Base-by-base conservation (phyloP, 495 filamentous ascomycete genomes). In the Pyrenula aspistea region DNA sequence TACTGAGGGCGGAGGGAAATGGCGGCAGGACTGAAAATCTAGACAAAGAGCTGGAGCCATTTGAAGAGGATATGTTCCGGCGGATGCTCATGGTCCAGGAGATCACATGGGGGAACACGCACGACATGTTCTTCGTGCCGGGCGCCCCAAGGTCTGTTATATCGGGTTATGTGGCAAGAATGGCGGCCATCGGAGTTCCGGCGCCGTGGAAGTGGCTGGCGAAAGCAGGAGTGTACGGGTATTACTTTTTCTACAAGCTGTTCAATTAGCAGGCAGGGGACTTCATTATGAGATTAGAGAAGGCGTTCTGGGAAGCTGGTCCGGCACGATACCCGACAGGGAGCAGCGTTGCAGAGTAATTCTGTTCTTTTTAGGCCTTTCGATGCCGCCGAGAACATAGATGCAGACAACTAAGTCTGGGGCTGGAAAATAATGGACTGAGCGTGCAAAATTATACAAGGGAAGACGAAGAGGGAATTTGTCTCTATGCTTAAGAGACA, bases 11-110 rank as follows among this genome's bases (percentile, higher is more conserved):
- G 53, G 15, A 3, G 24, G 12, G 51, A 49, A 51, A 4, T 50
- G 21, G 19, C 24, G 54, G 24, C 12, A 15, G 55, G 24, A 22
- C 12, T n/a, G 25, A 8, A 10, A 2, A 12, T 2, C 60, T 68
- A 49, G 58, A 63, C 51, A 24, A 20, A 2, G 55, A 59, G 12
- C 49, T 67, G 10, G 25, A 12, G 12, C 49, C 12, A 1, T 67
- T 60, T 54, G 66, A 68, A 53, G 15, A 60, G 23, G 56, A 65
- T 12, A 61, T 68, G 61, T 62, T 65, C 54, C 25, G 10, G 15
- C 55, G 63, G 51, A 56, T 54, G 2, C 55, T 21, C 10, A 47
- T 36, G 48, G 59, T 52, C 11, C 59, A 64, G 50, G 55, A 59
- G 47, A 48, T 60, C 48, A 64, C 67, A 10, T 56, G 50, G n/a